A percentile compares a stretch with the other conserved stretches of the same genome.
Evolutionary conservation across 1,139 yeast genomes (phyloP).

Genomic region (Kazachstania sp.): DNA sequence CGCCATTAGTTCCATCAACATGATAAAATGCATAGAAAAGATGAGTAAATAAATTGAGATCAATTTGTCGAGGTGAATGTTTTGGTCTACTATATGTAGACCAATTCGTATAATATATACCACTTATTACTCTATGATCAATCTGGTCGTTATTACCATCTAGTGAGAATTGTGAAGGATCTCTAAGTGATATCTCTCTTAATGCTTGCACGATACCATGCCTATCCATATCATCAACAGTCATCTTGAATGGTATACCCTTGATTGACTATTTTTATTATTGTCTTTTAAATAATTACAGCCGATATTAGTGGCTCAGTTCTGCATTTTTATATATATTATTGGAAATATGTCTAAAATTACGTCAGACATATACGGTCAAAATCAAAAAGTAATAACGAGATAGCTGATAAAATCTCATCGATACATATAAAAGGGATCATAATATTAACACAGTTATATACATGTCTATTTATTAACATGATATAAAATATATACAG

Average conservation of each 20-base stretch:
- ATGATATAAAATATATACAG: too few species aligned
- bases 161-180: neutral
- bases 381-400: too few species aligned
- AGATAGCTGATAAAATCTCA: too few species aligned
- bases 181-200: neutral
- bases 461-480: too few species aligned
- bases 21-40: constrained; percentile 70
- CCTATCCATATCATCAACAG: neutral
- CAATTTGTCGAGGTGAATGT: constrained; percentile 62
- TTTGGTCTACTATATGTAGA: constrained; percentile 53
- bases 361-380: too few species aligned
- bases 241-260: neutral
- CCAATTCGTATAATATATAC: constrained; percentile 57
- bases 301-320: too few species aligned
- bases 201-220: neutral
- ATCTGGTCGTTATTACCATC: neutral
- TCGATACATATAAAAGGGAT: neutral
- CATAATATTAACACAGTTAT: neutral
- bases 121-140: constrained; percentile 8
- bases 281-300: too few species aligned
- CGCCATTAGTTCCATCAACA: constrained; percentile 48
- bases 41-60: constrained; percentile 50
- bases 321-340: too few species aligned
- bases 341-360: too few species aligned
- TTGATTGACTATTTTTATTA: too few species aligned